A percentile compares a stretch with the other conserved stretches of the same genome.
Evolutionary conservation across 768 basidiomycete species (phyloP).

Genomic region (Termitomyces sp.): DNA sequence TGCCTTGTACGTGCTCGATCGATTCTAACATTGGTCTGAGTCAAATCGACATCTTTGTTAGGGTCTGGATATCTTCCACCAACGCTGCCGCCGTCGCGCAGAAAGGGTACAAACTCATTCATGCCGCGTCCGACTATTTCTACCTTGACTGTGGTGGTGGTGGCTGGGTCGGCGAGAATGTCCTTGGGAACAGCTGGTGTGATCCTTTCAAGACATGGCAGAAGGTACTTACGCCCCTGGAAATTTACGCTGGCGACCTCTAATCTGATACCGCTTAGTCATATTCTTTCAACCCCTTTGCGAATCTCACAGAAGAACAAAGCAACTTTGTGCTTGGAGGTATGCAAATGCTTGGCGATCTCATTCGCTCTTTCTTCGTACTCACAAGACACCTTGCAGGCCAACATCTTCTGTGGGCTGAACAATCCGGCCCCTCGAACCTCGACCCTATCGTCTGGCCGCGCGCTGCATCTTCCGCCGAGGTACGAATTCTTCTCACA

Average conservation of each 20-base stretch:
- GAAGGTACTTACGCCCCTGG: slow-evolving; percentile 35
- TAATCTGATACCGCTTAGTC: slow-evolving; percentile 25
- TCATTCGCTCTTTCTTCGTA: neutral
- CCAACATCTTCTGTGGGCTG: slow-evolving; percentile 70
- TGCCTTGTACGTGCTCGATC: slow-evolving; percentile 42
- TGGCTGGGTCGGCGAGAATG: slow-evolving; percentile 57
- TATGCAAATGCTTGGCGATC: slow-evolving; percentile 20
- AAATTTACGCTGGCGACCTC: neutral
- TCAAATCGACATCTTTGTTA: slow-evolving; percentile 17
- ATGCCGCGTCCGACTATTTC: slow-evolving; percentile 73
- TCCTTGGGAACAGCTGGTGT: slow-evolving; percentile 61
- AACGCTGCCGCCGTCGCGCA: slow-evolving; percentile 57
- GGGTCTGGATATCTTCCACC: slow-evolving; percentile 71
- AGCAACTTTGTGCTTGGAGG: slow-evolving; percentile 63
- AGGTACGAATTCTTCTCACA: slow-evolving; percentile 27
- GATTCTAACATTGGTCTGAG: neutral
- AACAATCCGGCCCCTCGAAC: slow-evolving; percentile 65
- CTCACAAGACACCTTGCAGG: slow-evolving; percentile 29
- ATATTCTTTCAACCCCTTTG: slow-evolving; percentile 73
- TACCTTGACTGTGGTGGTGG: slow-evolving; percentile 80
- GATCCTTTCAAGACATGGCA: slow-evolving; percentile 84
- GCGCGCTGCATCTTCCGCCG: slow-evolving; percentile 65
- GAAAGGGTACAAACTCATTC: slow-evolving; percentile 61
- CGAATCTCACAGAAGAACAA: slow-evolving; percentile 49
- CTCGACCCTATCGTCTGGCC: slow-evolving; percentile 72